phyloP scores from a whole-genome alignment of 441 rosid species.

The Arabidopsis hybrid region DNA sequence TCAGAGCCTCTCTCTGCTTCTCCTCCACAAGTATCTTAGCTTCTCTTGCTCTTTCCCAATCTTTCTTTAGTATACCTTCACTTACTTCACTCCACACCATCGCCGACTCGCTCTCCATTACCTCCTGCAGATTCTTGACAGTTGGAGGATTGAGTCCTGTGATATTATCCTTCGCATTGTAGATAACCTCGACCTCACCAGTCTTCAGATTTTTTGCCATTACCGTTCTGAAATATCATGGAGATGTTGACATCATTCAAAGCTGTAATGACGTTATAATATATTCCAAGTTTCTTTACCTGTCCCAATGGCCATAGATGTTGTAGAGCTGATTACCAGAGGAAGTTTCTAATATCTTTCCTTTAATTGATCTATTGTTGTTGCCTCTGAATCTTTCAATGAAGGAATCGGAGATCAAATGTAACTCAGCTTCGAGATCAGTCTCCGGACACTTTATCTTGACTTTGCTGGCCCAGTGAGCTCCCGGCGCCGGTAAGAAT shows the following conservation, averaged over 20 bases:
- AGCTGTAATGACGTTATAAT: constrained; percentile 33
- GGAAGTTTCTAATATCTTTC: constrained; percentile 60
- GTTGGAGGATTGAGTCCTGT: constrained; percentile 36
- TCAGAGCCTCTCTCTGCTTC: neutral
- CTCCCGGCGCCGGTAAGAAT: constrained; percentile 62
- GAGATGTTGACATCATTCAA: neutral
- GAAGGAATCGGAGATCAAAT: constrained; percentile 48
- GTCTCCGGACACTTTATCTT: constrained; percentile 63
- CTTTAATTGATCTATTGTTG: constrained; percentile 57
- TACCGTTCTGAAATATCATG: constrained; percentile 30
- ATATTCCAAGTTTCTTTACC: constrained; percentile 32
- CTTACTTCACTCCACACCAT: constrained; percentile 74
- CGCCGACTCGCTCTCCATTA: constrained; percentile 63
- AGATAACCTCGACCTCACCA: constrained; percentile 28
- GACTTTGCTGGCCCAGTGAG: constrained; percentile 71
- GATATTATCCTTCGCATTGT: constrained; percentile 37
- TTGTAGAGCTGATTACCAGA: constrained; percentile 54
- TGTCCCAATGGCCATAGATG: constrained; percentile 79
- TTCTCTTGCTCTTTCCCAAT: constrained; percentile 78
- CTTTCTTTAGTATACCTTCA: constrained; percentile 58
- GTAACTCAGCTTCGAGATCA: constrained; percentile 67
- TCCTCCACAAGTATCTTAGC: constrained; percentile 52
- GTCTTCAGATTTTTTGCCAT: constrained; percentile 37
- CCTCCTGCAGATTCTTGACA: constrained; percentile 46
- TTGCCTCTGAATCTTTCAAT: constrained; percentile 50